Base-by-base conservation (phyloP, 1,284 basidiomycete genomes). In the Boletus sp. region DNA sequence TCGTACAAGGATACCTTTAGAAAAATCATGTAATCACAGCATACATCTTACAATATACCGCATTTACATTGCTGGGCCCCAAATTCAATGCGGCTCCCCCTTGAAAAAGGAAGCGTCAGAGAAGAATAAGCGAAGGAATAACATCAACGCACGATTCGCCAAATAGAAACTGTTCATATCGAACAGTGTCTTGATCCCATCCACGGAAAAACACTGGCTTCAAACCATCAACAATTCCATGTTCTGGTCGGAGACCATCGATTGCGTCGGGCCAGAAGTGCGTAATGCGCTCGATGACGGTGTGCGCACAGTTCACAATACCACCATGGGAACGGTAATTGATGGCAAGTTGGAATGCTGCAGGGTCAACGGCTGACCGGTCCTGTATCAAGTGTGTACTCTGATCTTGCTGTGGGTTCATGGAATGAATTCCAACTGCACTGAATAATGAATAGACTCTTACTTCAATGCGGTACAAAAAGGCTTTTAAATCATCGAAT, bases 271-370 rank as follows among this genome's bases (percentile, higher is more conserved):
- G 81, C 80, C 84, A 89, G 46, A 84, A 81, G 12, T 55, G 56
- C 2, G 69, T 75, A 35, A 89, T 79, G 6, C 87, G 64, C n/a
- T 79, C 71, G 8, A 88, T 76, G 6, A 88, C 67, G 0, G 76
- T 77, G 41, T 80, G 75, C 0, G 84, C 85, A 49, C 81, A 82
- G 37, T 78, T 73, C n/a, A 86, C 77, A 25, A 84, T 82, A 2
- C 86, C 86, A 0, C 74, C 76, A 55, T 89, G 87, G 0, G 83
- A 87, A 8, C 85, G 76, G 58, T 84, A 86, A 56, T 89, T 89
- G 30, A 74, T 67, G 0, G 76, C 68, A 0, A 89, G 72, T 43
- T 84, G 77, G 61, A 87, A 88, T 3, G 70, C 69, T 41, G 59
- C 66, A 0, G 82, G 80, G 26, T 67, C 55, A 22, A 38, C 41